Percentiles rank a stretch among this genome's conserved stretches.
Evolutionary conservation across 2,329 filamentous ascomycete genomes (phyloP).

Genomic region (Zasmidium citrigriseum): DNA sequence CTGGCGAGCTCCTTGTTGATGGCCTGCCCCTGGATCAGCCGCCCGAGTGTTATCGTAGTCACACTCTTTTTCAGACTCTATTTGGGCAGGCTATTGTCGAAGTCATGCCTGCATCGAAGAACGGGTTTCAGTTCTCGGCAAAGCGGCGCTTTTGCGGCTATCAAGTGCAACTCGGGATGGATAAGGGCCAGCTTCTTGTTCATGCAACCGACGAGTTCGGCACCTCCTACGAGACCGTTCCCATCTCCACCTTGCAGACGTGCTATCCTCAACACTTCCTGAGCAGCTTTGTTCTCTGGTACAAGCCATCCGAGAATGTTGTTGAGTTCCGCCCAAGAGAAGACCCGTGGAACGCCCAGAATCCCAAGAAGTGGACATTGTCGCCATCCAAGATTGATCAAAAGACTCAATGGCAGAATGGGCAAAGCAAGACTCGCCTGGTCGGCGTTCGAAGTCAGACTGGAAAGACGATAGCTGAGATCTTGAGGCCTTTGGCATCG

Average conservation of each 20-base stretch:
- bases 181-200: slow-evolving; percentile 42
- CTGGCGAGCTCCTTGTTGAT: slow-evolving; percentile 53
- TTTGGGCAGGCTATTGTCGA: slow-evolving; percentile 57
- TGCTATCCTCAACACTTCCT: slow-evolving; percentile 57
- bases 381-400: slow-evolving; percentile 32
- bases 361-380: slow-evolving; percentile 18
- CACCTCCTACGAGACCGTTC: slow-evolving; percentile 40
- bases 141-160: slow-evolving; percentile 31
- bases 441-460: slow-evolving; percentile 17
- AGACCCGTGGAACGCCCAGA: slow-evolving; percentile 22
- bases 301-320: slow-evolving; percentile 48
- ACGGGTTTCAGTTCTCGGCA: slow-evolving; percentile 57
- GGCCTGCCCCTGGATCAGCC: slow-evolving; percentile 54
- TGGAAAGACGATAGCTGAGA: slow-evolving; percentile 54
- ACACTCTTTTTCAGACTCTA: slow-evolving; percentile 48
- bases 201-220: slow-evolving; percentile 36
- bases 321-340: slow-evolving; percentile 53
- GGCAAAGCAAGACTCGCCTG: slow-evolving; percentile 5
- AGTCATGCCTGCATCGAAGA: slow-evolving; percentile 52
- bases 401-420: slow-evolving; percentile 36
- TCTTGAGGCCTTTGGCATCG: slow-evolving; percentile 37
- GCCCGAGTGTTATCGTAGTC: slow-evolving; percentile 52
- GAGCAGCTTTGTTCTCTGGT: slow-evolving; percentile 60
- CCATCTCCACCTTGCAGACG: slow-evolving; percentile 28
- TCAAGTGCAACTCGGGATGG: slow-evolving; percentile 57